Conservation (phyloP, 768 basidiomycete genomes). For the Hortiboletus campestris region DNA sequence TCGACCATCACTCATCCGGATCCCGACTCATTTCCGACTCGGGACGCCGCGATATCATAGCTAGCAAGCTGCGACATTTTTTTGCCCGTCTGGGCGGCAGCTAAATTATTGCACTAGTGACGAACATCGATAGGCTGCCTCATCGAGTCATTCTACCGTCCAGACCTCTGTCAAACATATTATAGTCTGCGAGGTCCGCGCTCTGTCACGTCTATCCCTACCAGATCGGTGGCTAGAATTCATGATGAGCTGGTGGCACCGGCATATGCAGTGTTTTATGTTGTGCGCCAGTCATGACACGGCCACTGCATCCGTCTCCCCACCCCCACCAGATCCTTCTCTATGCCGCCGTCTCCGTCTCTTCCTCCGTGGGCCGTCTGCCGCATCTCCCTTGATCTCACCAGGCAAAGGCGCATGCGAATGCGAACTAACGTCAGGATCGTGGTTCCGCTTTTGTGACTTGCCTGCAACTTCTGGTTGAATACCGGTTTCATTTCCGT, state of each 20-base stretch:
- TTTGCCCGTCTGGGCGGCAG: not conserved
- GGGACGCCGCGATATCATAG: too few species aligned
- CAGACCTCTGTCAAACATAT: not conserved
- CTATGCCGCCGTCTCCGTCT: conserved; percentile 44
- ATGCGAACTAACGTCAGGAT: conserved; percentile 7
- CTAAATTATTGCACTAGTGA: not conserved
- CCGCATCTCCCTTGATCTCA: conserved; percentile 7
- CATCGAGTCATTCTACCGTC: not conserved
- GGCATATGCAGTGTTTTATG: too few species aligned
- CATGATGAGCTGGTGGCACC: not conserved
- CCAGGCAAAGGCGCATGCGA: conserved; percentile 7
- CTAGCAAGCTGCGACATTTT: too few species aligned
- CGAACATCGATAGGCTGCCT: not conserved
- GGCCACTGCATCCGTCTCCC: not conserved
- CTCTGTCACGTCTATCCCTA: not conserved
- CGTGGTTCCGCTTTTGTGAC: conserved; percentile 18
- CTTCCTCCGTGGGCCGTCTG: conserved; percentile 25
- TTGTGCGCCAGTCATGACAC: not conserved
- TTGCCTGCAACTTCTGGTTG: not conserved
- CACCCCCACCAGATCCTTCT: conserved; percentile 23
- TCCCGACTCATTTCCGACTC: not conserved
- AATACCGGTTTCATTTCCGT: not conserved
- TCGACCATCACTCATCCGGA: not conserved
- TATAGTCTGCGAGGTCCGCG: too few species aligned
- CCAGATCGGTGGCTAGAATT: not conserved